Evolutionary conservation across 768 basidiomycete species (phyloP), one percentile per base, ranked within the genome.

Genomic region (Tulasnella sp.): DNA sequence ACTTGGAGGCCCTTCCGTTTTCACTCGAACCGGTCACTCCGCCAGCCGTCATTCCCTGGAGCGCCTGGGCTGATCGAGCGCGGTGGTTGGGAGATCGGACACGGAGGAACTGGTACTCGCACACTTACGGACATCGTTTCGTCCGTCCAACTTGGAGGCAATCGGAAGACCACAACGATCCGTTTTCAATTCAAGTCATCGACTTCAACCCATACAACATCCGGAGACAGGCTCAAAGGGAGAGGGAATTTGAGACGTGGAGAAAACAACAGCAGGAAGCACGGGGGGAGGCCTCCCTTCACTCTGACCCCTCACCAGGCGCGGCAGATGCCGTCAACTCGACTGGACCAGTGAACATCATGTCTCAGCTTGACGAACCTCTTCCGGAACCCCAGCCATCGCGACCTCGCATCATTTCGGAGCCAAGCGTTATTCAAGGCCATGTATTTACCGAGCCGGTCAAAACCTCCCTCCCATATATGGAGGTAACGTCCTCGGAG

Each of bases 41-140:
- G 27, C 40, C 52, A 27, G 27, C 4, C 8, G 39, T 79, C 34
- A 16, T 79, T 27, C 39, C 68, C 21, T 79, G 78, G 78, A 56
- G 8, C 44, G 78, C 73, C 71, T 79, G 78, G 78, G 38, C 78
- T 5, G 38, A 73, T 16, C 78, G 78, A 24, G 56, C 71, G 10
- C 78, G 78, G 39, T 79, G 78, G 78, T 34, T 79, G 18, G 42
- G 31, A 39, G 78, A 79, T 40, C 78, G 78, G 21, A 46, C 40
- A 18, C 3, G 78, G 27, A 34, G 78, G 21, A 79, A 79, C 78
- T 79, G 78, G 78, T 79, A 79, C 73, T 79, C 78, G 21, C 78
- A 79, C 39, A 79, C 78, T 3, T 79, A 79, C 27, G 78, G 78
- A 2, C 78, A 79, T 31, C 78, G 78, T 31, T 79, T 79, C 46